Base-by-base conservation (phyloP, 108 stramenopile species). In the Skeletonema marinoi region DNA sequence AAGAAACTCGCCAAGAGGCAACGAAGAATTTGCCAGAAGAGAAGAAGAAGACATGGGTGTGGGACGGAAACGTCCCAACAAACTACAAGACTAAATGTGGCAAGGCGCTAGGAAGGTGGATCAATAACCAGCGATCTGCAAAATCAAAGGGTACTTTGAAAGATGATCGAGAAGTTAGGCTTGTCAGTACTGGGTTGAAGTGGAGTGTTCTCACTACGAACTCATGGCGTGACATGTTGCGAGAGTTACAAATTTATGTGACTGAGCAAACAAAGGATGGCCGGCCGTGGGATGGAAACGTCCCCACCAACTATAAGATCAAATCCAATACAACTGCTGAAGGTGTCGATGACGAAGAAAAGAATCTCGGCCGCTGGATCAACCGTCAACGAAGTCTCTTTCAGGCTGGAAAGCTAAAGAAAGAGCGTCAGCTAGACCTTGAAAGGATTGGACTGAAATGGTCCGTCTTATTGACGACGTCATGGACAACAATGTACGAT, bases 171-270 rank as follows among this genome's bases (percentile, higher is more conserved):
- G 92, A 92, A 79, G 80, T 82, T 39, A 83, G 88, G 56, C 88
- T 95, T 39, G 76, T 90, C 6, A 88, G 90, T 64, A 92, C 92
- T 30, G 94, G 94, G 17, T 76, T 95, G 44, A 93, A 91, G 66
- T 95, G 94, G 94, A 95, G 94, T 84, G 94, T 95, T 9, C 51
- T 95, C 58, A 83, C 94, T n/a, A 90, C 92, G 7, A 95, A 93
- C 84, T 85, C 90, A 66, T 95, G 92, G 92, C 85, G 83, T 35
- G 91, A 92, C 60, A 95, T 92, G 91, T 70, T 95, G 69, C 89
- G 84, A 41, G 94, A 95, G 84, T 83, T 95, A 29, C 83, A 88
- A 70, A 68, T 91, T 14, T 95, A 95, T 58, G 84, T 93, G 48
- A n/a, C 68, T 31, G 90, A 95, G 21, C 78, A 82, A 65, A 85